Evolutionary conservation across 139 green algal genomes (phyloP).

Genomic region (Chlorella sp.): DNA sequence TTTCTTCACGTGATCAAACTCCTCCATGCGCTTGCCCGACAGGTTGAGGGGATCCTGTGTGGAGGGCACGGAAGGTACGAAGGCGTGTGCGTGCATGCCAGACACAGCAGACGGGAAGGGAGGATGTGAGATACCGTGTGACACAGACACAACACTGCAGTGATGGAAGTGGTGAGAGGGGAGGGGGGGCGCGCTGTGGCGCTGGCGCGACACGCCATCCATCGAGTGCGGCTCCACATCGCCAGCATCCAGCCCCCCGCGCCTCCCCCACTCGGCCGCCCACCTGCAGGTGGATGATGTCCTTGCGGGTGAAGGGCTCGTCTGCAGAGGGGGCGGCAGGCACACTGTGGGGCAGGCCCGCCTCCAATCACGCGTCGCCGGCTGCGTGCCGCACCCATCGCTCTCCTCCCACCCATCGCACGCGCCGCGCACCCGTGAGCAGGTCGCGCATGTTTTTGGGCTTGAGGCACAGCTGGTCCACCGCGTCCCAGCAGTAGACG

Average conservation of each 20-base stretch:
- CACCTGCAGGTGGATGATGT: conserved; percentile 87
- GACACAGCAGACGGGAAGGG: too few relatives aligned
- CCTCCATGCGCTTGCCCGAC: conserved; percentile 36
- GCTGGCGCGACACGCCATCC: too few relatives aligned
- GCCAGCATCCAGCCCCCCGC: too few relatives aligned
- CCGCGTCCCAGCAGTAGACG: conserved; percentile 64
- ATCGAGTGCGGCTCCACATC: too few relatives aligned
- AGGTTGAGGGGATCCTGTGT: conserved; percentile 85
- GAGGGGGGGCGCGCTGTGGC: too few relatives aligned
- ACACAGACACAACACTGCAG: too few relatives aligned
- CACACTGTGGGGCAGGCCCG: background rate
- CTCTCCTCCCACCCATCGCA: background rate
- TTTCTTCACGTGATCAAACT: conserved; percentile 93
- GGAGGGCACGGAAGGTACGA: conserved; percentile 61
- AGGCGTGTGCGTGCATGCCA: background rate
- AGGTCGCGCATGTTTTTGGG: conserved; percentile 80
- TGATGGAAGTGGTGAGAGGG: too few relatives aligned
- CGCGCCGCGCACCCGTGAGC: conserved; percentile 21
- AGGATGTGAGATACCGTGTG: too few relatives aligned
- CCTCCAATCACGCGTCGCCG: too few relatives aligned
- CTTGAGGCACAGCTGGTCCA: conserved; percentile 96
- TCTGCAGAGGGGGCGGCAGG: conserved; percentile 68
- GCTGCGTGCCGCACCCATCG: too few relatives aligned
- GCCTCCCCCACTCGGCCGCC: background rate
- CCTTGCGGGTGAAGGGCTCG: conserved; percentile 84